A percentile compares a stretch with the other conserved stretches of the same genome.
These are phyloP conservation scores for Ogataea hybrid DNA, from an alignment of 1,139 yeast genomes.

Conservation along the genomic window DNA sequence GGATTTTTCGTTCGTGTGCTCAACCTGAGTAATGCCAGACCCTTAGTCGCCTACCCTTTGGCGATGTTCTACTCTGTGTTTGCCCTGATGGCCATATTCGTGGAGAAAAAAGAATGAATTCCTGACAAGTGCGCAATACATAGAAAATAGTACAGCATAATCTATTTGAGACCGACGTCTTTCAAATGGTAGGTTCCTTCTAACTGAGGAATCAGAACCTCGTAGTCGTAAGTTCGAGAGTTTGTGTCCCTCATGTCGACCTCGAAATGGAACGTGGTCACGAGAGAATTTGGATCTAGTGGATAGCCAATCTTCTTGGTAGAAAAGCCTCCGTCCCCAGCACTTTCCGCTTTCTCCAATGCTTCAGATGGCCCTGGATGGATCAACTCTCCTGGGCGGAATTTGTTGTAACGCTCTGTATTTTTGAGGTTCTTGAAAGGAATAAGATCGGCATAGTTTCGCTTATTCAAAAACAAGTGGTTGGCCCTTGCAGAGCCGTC, in stretches of 20 bases:
- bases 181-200: constrained; percentile 37
- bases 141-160: constrained; percentile 6
- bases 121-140: constrained; percentile 8
- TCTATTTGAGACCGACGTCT: constrained; percentile 12
- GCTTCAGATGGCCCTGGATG: constrained; percentile 25
- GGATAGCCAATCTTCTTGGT: constrained; percentile 44
- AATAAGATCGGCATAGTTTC: constrained; percentile 69
- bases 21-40: constrained; percentile 81
- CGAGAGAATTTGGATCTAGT: constrained; percentile 54
- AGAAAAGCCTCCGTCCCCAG: constrained; percentile 4
- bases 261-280: constrained; percentile 74
- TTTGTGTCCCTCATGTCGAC: constrained; percentile 47
- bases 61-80: constrained; percentile 90
- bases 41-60: constrained; percentile 90
- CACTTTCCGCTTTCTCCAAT: constrained; percentile 9
- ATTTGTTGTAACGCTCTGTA: constrained; percentile 11
- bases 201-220: constrained; percentile 66
- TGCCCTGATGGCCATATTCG: constrained; percentile 92
- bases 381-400: constrained; percentile 21
- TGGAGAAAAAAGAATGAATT: constrained; percentile 27
- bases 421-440: constrained; percentile 37
- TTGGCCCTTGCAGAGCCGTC: constrained; percentile 56
- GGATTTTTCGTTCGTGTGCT: constrained; percentile 89
- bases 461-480: constrained; percentile 63
- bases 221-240: constrained; percentile 65